These are phyloP conservation scores for Babesia gibsoni DNA, from an alignment of 169 alveolate genomes.

Conservation along the genomic window DNA sequence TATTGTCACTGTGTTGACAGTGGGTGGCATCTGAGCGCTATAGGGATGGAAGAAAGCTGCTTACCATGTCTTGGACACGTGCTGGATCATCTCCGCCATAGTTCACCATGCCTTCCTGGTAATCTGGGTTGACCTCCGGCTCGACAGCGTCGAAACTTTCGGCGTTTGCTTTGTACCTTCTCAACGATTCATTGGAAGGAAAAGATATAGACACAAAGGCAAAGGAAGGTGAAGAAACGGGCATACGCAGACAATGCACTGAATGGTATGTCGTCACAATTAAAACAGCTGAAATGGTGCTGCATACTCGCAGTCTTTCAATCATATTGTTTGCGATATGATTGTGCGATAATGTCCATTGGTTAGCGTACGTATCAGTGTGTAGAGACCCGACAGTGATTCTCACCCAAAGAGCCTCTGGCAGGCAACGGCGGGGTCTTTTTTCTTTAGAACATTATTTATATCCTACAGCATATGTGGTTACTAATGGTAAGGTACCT, in stretches of 20 bases:
- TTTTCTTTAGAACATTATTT: not conserved
- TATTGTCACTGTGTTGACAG: conserved; percentile 48
- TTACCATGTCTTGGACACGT: conserved; percentile 3
- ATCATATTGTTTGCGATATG: conserved; percentile 15
- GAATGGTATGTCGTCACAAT: not conserved
- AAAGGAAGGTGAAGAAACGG: not conserved
- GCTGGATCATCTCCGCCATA: conserved; percentile 11
- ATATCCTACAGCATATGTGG: conserved; percentile 1
- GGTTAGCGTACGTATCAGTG: not conserved
- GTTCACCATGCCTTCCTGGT: not conserved
- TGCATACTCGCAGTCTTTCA: not conserved
- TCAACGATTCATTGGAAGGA: not conserved
- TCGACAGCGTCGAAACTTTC: not conserved
- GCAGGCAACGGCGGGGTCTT: conserved; percentile 14
- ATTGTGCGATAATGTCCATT: not conserved
- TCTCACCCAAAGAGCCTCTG: conserved; percentile 8
- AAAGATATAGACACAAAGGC: not conserved
- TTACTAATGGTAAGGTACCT: not conserved
- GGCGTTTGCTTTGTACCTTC: not conserved
- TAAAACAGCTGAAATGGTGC: not conserved
- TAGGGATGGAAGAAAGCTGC: not conserved
- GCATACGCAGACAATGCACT: conserved; percentile 5
- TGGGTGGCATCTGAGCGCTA: not conserved
- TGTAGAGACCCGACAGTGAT: not conserved
- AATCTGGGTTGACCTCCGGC: not conserved